Conservation (phyloP, 1,284 basidiomycete genomes). For the Irpex rosettiformis region DNA sequence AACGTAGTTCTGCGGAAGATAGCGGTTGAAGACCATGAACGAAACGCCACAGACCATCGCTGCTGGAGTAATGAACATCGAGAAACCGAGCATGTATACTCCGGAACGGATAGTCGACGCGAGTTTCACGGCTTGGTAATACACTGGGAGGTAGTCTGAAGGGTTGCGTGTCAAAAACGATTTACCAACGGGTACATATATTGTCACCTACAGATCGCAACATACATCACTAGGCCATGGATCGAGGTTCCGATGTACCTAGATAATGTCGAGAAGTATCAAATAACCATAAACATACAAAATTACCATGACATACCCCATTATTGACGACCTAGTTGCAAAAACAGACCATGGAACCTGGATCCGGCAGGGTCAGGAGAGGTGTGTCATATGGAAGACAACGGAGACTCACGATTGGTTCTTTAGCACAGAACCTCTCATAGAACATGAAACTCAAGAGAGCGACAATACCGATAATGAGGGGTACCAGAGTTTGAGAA, state of each 20-base stretch:
- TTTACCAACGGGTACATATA: not conserved
- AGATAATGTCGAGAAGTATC: too few species aligned
- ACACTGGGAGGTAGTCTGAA: not conserved
- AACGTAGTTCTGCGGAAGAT: constrained; percentile 14
- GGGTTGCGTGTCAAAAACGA: not conserved
- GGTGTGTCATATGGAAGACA: not conserved
- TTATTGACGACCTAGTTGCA: not conserved
- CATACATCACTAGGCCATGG: too few species aligned
- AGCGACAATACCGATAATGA: not conserved
- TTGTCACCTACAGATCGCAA: too few species aligned
- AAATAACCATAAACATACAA: too few species aligned
- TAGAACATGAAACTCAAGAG: constrained; percentile 3
- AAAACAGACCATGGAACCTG: not conserved
- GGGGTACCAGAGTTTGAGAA: constrained; percentile 1
- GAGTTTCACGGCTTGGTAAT: constrained; percentile 2
- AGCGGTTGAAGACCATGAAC: constrained; percentile 13
- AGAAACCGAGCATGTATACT: constrained; percentile 3
- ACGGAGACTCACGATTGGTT: constrained; percentile 6
- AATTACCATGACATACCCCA: not conserved
- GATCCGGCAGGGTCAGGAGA: not conserved
- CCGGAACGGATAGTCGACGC: constrained; percentile 6
- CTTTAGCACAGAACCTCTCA: not conserved
- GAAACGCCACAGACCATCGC: constrained; percentile 11
- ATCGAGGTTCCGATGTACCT: not conserved
- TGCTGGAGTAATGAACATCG: constrained; percentile 5